phyloP scores from a whole-genome alignment of 2,329 filamentous ascomycete species.

The Acephala macrosclerotiorum region DNA sequence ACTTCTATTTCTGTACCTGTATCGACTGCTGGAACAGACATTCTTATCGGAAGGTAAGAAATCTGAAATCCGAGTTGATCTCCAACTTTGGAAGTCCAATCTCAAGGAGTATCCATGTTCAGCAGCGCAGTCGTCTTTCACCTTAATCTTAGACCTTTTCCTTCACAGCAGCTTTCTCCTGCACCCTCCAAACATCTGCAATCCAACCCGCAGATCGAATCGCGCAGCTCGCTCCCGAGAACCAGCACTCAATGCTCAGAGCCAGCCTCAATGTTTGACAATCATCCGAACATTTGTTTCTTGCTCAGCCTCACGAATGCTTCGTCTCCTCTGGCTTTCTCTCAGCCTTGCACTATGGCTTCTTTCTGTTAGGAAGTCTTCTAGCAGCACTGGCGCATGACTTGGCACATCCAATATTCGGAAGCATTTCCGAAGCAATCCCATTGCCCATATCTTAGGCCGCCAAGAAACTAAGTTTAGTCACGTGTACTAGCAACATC shows the following conservation, averaged over 20 bases:
- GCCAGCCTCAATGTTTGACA: neutral
- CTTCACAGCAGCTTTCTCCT: neutral
- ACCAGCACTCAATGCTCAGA: neutral
- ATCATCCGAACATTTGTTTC: neutral
- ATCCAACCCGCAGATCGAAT: neutral
- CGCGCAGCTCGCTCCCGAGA: neutral
- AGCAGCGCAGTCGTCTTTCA: neutral
- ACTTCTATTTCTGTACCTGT: neutral
- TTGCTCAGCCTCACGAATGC: neutral
- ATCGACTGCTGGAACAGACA: neutral
- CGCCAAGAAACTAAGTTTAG: neutral
- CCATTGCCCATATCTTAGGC: no score
- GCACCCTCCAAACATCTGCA: neutral
- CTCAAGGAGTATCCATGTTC: neutral
- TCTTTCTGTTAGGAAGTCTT: neutral
- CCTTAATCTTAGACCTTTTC: neutral
- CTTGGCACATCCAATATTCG: neutral
- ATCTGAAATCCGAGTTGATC: neutral
- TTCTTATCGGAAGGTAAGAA: neutral
- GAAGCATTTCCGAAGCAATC: neutral
- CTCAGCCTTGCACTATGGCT: neutral
- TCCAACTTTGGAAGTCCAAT: neutral
- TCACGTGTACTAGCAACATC: neutral
- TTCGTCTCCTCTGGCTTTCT: neutral
- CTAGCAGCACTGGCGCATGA: neutral